Percentiles rank a stretch among this genome's conserved stretches.
Conservation (phyloP, 164 flowering plant species). For the Echeveria elegans region DNA sequence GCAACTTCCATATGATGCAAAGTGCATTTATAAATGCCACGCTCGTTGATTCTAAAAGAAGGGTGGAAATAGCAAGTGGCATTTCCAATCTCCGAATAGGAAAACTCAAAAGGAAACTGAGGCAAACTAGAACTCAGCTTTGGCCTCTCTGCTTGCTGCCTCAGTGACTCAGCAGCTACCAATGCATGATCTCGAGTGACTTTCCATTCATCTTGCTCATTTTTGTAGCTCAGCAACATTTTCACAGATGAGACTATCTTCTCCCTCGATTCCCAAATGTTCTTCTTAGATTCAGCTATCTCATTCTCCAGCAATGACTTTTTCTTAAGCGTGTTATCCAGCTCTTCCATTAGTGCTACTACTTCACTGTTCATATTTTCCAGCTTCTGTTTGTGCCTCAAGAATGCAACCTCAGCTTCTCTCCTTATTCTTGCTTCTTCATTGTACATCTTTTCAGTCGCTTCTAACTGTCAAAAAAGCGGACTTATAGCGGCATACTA, state of each 20-base stretch:
- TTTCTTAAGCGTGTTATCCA: neutral
- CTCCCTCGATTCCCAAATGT: slow-evolving; percentile 26
- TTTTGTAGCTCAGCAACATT: neutral
- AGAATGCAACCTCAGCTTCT: slow-evolving; percentile 21
- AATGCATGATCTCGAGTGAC: slow-evolving; percentile 48
- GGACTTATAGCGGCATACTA: neutral
- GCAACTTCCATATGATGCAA: slow-evolving; percentile 69
- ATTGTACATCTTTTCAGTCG: slow-evolving; percentile 25
- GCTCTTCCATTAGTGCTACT: neutral
- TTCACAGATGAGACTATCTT: neutral
- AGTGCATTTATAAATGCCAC: slow-evolving; percentile 57
- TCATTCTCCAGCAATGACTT: slow-evolving; percentile 22
- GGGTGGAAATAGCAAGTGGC: slow-evolving; percentile 54
- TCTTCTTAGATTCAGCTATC: slow-evolving; percentile 26
- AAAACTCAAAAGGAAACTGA: slow-evolving; percentile 45
- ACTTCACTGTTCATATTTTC: slow-evolving; percentile 13
- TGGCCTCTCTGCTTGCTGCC: slow-evolving; percentile 25
- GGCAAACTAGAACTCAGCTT: slow-evolving; percentile 25
- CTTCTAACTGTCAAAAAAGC: slow-evolving; percentile 30
- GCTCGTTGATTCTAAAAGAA: slow-evolving; percentile 64
- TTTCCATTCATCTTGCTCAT: slow-evolving; percentile 53
- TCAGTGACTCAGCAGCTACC: slow-evolving; percentile 45
- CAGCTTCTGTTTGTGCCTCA: slow-evolving; percentile 22
- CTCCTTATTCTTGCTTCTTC: slow-evolving; percentile 26
- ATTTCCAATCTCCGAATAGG: slow-evolving; percentile 51